Evolutionary conservation across 2,329 filamentous ascomycete species (phyloP), one percentile per base, ranked within the genome.

Genomic region (Xylariaceae sp.): DNA sequence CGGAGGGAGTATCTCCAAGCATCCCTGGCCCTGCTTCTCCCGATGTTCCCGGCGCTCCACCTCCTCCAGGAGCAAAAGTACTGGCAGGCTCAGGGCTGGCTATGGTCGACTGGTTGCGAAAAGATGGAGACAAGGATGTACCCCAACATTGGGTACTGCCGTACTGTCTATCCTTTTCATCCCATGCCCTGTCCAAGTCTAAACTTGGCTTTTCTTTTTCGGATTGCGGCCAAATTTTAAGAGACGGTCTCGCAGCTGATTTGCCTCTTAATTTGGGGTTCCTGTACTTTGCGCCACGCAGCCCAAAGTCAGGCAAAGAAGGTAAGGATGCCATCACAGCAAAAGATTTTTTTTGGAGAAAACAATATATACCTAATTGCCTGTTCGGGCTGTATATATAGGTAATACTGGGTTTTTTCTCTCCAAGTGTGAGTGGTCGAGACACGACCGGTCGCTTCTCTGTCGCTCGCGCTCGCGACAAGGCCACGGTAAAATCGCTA

Each of bases 141-240:
- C 61, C 63, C 60, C 61, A 66, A 9, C 55, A 60, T 27, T 65
- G 50, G n/a, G 50, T 55, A 35, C 65, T 68, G 26, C 67, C 70
- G 58, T 74, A 65, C 40, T 65, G 70, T 29, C 60, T 64, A 69
- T 71, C 69, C 62, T 82, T 79, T 56, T 84, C 80, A 42, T 81
- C 78, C 75, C 80, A 82, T 26, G 75, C 74, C 44, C 82, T 77
- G 65, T 85, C 79, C 58, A 86, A 68, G 62, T 86, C 83, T 56
- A 85, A 69, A 45, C 83, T 85, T 64, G 76, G 83, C 72, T 83
- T 84, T 60, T 83, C 80, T 61, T 80, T 83, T 47, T 78, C 74
- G 37, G 75, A 71, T 56, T 61, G 59, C 32, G 60, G 79, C 57
- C 58, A 67, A 67, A 84, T 85, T 68, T 83, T 84, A 51, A 86